A percentile compares a stretch with the other conserved stretches of the same genome.
phyloP scores from a whole-genome alignment of 164 flowering plant genomes.

The Tetracentron sinense region DNA sequence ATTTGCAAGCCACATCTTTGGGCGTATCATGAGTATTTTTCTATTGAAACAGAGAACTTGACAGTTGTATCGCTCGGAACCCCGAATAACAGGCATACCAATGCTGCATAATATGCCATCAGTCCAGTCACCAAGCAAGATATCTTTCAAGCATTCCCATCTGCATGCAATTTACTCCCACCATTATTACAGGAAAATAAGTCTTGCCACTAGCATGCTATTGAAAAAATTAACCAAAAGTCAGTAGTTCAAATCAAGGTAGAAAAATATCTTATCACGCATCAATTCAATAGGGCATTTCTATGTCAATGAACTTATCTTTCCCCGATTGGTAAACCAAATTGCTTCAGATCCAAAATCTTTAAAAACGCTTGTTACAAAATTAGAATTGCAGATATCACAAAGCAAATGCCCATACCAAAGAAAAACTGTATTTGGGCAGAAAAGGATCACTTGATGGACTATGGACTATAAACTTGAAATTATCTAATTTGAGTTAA shows the following conservation, averaged over 20 bases:
- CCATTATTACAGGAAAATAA: background rate
- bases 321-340: no score
- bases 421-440: background rate
- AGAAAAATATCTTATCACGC: background rate
- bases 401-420: no score
- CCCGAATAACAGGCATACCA: slow-evolving; percentile 89
- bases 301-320: no score
- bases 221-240: background rate
- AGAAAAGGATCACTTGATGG: background rate
- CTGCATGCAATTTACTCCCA: slow-evolving; percentile 38
- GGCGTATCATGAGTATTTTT: slow-evolving; percentile 90
- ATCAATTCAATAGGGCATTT: no score
- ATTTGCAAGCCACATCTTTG: slow-evolving; percentile 94
- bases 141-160: slow-evolving; percentile 90
- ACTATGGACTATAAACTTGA: background rate
- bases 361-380: no score
- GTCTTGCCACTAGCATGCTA: background rate
- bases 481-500: background rate
- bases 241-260: background rate
- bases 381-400: no score
- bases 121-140: slow-evolving; percentile 80
- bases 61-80: slow-evolving; percentile 90
- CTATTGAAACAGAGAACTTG: slow-evolving; percentile 78
- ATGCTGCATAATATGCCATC: slow-evolving; percentile 88
- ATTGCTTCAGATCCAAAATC: no score